These are phyloP conservation scores for Leucogyrophana mollusca DNA, from an alignment of 768 basidiomycete genomes.

Conservation along the genomic window DNA sequence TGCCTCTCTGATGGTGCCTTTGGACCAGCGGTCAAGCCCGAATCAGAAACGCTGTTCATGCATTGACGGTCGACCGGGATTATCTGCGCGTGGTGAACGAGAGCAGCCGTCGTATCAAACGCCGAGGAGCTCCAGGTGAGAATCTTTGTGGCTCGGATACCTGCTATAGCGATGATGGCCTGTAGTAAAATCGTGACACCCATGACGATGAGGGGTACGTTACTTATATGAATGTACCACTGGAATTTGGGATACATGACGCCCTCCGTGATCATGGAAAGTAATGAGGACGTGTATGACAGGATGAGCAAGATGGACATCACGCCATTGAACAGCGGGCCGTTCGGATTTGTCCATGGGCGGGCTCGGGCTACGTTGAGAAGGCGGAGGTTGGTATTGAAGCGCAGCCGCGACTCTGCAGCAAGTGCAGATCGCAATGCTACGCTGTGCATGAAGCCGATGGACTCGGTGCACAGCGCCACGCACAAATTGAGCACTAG, in stretches of 20 bases:
- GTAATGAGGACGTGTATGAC: background rate
- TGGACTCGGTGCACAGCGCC: constrained; percentile 6
- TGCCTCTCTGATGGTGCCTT: background rate
- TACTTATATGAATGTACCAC: background rate
- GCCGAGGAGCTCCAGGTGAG: constrained; percentile 11
- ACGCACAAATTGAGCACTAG: constrained; percentile 1
- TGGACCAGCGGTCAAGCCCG: background rate
- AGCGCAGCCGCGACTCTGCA: constrained; percentile 1
- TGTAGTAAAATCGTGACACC: constrained; percentile 4
- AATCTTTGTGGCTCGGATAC: background rate
- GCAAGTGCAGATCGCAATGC: constrained; percentile 4
- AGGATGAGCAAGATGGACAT: constrained; percentile 15
- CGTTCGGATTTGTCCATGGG: constrained; percentile 18
- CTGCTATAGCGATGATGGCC: constrained; percentile 3
- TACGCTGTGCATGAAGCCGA: constrained; percentile 8
- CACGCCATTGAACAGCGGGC: constrained; percentile 15
- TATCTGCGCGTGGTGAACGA: constrained; percentile 5
- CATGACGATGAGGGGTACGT: constrained; percentile 4
- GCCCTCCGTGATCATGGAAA: background rate
- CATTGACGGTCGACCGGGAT: constrained; percentile 3
- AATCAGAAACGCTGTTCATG: constrained; percentile 6
- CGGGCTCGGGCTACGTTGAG: background rate
- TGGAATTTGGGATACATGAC: background rate
- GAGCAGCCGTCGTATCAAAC: constrained; percentile 2
- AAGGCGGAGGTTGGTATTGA: constrained; percentile 2